Base-by-base conservation (phyloP, 2,329 filamentous ascomycete genomes). In the Hymenoscyphus scutula region DNA sequence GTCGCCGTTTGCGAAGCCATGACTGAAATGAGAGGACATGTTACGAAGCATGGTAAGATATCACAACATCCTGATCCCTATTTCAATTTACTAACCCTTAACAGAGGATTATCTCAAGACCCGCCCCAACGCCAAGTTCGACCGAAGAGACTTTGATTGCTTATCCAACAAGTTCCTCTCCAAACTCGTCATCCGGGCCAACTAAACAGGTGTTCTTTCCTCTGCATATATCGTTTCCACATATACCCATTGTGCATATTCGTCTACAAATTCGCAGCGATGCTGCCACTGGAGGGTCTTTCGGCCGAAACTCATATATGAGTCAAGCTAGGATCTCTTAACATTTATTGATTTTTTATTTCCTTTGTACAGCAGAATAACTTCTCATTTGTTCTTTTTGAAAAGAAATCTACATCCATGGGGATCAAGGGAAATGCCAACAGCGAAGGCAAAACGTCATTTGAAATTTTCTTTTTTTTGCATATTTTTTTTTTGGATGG, bases 81-180 rank as follows among this genome's bases (percentile, higher is more conserved):
- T 13, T 17, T 2, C n/a, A 3, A 11, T 37, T 2, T 54, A 54
- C 54, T 61, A 37, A 60, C 45, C 65, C 67, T 41, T 29, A 65
- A 53, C 79, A 97, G 93, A 97, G 80, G 81, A 85, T 61, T 98
- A 97, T 77, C 84, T 98, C 65, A 88, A 91, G 73, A 87, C 87
- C 65, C 90, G 94, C 70, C 70, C 72, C 69, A 87, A 89, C 63
- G 86, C 89, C 72, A 91, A 89, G 77, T 98, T 97, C 77, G 90
- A 97, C 80, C 88, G 91, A 70, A 86, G 89, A 71, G 91, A 98
- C 80, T 98, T 97, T 75, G 94, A 98, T 80, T 95, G 89, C 65
- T 79, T 98, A 74, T 96, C 93, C 59, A 97, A 97, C 82, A 98
- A 97, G 82, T 97, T 98, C 81, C 80, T 97, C 70, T 96, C 93